Percentiles rank a stretch among this genome's conserved stretches.
Conservation (phyloP, 148 eudicot species). For the Vaccinium macrocarpon region DNA sequence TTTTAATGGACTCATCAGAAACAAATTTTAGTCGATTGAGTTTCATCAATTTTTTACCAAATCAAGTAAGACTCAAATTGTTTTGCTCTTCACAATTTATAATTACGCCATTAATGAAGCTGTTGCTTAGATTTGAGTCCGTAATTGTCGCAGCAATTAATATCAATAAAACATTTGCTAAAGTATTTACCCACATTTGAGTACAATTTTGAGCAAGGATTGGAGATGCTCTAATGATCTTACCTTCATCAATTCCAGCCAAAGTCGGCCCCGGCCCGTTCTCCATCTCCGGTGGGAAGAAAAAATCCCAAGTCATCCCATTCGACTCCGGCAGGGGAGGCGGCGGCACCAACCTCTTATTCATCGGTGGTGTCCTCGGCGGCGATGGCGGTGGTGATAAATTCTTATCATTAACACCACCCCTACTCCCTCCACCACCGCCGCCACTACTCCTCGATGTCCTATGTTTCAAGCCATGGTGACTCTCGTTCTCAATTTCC, state of each 20-base stretch:
- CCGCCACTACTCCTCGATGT: neutral
- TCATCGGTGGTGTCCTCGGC: conserved; percentile 29
- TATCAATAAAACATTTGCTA: too few relatives aligned
- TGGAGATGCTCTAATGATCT: too few relatives aligned
- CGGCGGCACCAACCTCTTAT: neutral
- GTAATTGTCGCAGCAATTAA: too few relatives aligned
- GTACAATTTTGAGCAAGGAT: too few relatives aligned
- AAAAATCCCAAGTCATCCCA: conserved; percentile 52
- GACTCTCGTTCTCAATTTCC: conserved; percentile 31
- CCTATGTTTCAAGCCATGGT: conserved; percentile 31
- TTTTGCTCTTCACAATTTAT: too few relatives aligned
- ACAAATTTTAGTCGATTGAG: too few relatives aligned
- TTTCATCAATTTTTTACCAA: too few relatives aligned
- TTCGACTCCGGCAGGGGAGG: conserved; percentile 33
- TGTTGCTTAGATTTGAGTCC: too few relatives aligned
- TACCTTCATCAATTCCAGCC: conserved; percentile 49
- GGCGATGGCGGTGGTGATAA: conserved; percentile 32
- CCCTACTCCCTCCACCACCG: neutral
- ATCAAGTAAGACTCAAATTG: too few relatives aligned
- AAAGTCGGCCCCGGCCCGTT: conserved; percentile 58
- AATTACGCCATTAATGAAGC: too few relatives aligned
- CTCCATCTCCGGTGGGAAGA: conserved; percentile 48
- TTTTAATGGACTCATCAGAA: too few relatives aligned
- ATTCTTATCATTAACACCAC: neutral
- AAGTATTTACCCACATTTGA: too few relatives aligned